phyloP scores from a whole-genome alignment of 2,329 filamentous ascomycete species.

The Verticillium nonalfalfae region DNA sequence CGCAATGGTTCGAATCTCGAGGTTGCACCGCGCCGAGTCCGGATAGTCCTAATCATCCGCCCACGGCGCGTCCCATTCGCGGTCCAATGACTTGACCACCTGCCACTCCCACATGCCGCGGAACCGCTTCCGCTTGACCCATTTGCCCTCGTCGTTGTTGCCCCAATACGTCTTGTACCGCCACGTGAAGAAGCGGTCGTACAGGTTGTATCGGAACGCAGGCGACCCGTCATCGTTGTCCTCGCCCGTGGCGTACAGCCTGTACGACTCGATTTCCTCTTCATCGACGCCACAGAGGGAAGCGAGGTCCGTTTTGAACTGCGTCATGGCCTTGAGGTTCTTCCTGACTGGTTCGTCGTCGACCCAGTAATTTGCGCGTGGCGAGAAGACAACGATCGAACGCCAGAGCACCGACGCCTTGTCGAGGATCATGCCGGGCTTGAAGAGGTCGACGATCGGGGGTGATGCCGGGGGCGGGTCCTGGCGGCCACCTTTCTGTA shows the following conservation, averaged over 20 bases:
- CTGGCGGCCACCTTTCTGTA: background rate
- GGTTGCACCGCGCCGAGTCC: background rate
- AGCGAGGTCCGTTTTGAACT: background rate
- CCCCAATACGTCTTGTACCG: background rate
- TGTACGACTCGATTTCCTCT: background rate
- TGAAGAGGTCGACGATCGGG: conserved; percentile 20
- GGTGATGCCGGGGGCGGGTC: background rate
- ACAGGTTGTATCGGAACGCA: background rate
- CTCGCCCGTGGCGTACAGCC: background rate
- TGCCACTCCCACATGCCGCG: background rate
- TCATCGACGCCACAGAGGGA: background rate
- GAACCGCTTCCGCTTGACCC: background rate
- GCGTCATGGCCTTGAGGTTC: background rate
- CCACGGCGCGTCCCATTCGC: background rate
- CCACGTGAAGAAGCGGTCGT: background rate
- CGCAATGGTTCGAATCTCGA: background rate
- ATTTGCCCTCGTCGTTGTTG: background rate
- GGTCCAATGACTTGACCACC: background rate
- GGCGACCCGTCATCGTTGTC: background rate
- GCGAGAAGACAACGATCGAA: background rate
- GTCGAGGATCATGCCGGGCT: conserved; percentile 22
- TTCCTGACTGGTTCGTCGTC: background rate
- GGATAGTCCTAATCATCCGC: background rate
- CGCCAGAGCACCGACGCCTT: background rate
- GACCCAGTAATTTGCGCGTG: background rate